Base-by-base conservation (phyloP, 2,329 filamentous ascomycete species). In the Cordyceps tenuipes region DNA sequence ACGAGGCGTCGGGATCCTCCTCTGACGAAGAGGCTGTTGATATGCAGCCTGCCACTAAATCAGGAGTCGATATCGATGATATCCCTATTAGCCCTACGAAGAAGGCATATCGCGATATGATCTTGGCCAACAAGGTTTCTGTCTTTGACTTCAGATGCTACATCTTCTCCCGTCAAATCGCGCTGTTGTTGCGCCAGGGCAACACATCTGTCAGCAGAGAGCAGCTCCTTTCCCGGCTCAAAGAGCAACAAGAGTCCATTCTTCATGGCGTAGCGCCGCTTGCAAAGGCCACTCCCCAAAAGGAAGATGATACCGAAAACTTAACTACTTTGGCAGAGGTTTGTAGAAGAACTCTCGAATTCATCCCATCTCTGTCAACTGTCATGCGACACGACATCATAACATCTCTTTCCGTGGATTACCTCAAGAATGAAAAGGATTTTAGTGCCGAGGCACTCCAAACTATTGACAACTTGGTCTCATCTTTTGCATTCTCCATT, bases 81-180 rank as follows among this genome's bases (percentile, higher is more conserved):
- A 85, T 87, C 52, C 79, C 84, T 29, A 81, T 88, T 64, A 83
- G 80, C 63, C 77, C 84, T 10, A 79, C 81, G 1, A 85, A 84
- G 63, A 96, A 96, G 71, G 82, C 89, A 1, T 99, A 97, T 70
- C 85, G 93, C 56, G 91, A 95, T 61, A 84, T 96, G 67, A 99
- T 99, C 53, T 78, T 99, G 44, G 88, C 90, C 15, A 99, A 95
- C 75, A 90, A 96, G 65, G 95, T 99, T 41, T 99, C 94, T 0
- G 80, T 96, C 3, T 97, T 97, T 69, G 94, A 99, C 72, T 97
- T 99, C 71, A 82, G 90, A 54, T 90, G 89, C 66, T 99, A 99
- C 71, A 86, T 99, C 13, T 99, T 97, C 71, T 86, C 91, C 3
- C 84, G 94, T 26, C 93, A 99, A 68, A 84, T 96, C 63, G 83